Base-by-base conservation (phyloP, 108 stramenopile species). In the Discostella stelligeroides region DNA sequence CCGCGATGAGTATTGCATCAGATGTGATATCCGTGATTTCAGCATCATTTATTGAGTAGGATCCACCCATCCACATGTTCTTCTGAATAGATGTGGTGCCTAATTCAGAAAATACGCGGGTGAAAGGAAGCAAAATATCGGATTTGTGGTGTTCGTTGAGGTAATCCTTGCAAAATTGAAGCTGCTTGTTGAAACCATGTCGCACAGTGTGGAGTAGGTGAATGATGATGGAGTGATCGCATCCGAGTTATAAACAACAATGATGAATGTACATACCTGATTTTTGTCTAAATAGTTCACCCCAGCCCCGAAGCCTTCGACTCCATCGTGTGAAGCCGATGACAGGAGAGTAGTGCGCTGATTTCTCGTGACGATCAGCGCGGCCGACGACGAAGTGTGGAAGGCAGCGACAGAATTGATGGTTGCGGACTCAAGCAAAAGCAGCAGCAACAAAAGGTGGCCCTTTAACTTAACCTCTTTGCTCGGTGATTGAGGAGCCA, bases 131-230 rank as follows among this genome's bases (percentile, higher is more conserved):
- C 10, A 94, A 42, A 8, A 83, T 57, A 50, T 88, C 82, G 9
- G 75, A 41, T 60, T 78, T 66, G 65, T 94, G 89, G 58, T 94
- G 88, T 54, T 91, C 87, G 66, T 94, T 94, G 37, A 91, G 61
- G 66, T 94, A 94, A 29, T 88, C 92, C 54, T 76, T 71, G 12
- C 42, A 58, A 51, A 81, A 81, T 13, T 64, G 43, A 10, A 81
- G 49, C 72, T 81, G 43, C 29, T 34, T 34, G 15, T n/a, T n/a
- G n/a, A n/a, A n/a, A n/a, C n/a, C n/a, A n/a, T n/a, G 40, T 41
- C 2, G 14, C 18, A 25, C 4, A 20, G 12, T 23, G 20, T 18
- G 17, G 48, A 49, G 48, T 7, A 18, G 48, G 20, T 49, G 23
- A 49, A 49, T 23, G 48, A 49, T 23, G 7, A 23, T 47, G n/a